Evolutionary conservation across 371 early-diverging fungal genomes (phyloP).

Genomic region (Polyrhizophydium stewartii): DNA sequence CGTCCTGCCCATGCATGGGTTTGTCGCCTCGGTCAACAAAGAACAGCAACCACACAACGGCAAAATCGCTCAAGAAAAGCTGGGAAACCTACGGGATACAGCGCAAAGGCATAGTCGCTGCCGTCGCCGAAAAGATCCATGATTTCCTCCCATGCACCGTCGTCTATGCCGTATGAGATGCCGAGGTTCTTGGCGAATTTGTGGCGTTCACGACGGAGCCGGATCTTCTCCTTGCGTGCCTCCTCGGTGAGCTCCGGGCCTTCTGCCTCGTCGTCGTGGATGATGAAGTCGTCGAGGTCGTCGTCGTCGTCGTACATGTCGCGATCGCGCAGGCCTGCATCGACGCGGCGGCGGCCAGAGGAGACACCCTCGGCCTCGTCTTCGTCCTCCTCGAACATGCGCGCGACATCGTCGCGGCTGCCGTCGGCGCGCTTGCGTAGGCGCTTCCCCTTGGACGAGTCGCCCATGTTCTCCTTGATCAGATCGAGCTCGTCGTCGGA

Average conservation of each 20-base stretch:
- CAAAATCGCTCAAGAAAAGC: not conserved
- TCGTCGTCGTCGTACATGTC: constrained; percentile 31
- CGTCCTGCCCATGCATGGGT: not conserved
- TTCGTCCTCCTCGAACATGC: constrained; percentile 17
- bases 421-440: constrained; percentile 18
- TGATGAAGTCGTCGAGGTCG: constrained; percentile 46
- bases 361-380: constrained; percentile 5
- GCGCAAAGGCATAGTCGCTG: constrained; percentile 82
- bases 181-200: constrained; percentile 24
- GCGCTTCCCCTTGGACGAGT: constrained; percentile 1
- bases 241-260: constrained; percentile 25
- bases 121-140: constrained; percentile 90
- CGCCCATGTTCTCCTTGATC: not conserved
- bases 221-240: constrained; percentile 18
- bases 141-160: constrained; percentile 72
- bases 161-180: constrained; percentile 29
- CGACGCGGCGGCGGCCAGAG: not conserved
- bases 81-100: constrained; percentile 31
- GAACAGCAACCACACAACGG: not conserved
- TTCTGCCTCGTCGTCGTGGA: constrained; percentile 69
- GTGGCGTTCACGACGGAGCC: constrained; percentile 12
- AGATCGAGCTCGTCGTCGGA: constrained; percentile 5
- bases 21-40: not conserved
- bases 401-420: constrained; percentile 13
- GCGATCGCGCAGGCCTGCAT: not conserved